Conservation (phyloP, 805 yeast species). For the Wickerhamomyces bovis region DNA sequence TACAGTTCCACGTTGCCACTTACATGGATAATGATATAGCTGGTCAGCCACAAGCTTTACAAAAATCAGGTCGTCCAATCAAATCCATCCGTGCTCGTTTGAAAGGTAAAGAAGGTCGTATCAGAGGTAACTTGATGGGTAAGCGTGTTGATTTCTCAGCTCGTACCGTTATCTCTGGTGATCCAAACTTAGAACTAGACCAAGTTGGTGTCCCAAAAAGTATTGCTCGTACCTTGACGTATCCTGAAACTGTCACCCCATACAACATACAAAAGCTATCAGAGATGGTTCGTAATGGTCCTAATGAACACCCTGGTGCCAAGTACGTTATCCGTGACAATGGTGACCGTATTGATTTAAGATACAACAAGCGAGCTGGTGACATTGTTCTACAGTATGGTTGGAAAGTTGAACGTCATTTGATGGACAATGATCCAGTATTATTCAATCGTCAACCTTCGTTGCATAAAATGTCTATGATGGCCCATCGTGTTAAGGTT, state of each 20-base stretch:
- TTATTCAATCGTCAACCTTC: constrained; percentile 99
- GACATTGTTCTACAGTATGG: constrained; percentile 97
- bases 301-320: constrained; percentile 99
- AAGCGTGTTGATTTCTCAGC: constrained; percentile 99
- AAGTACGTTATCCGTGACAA: constrained; percentile 96
- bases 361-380: constrained; percentile 97
- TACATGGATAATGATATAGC: constrained; percentile 99
- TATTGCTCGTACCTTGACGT: constrained; percentile 90
- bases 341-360: constrained; percentile 96
- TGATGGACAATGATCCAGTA: constrained; percentile 97
- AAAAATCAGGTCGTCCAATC: constrained; percentile 97
- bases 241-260: constrained; percentile 97
- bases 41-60: constrained; percentile 98
- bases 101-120: constrained; percentile 99
- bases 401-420: constrained; percentile 98
- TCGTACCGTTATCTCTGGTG: constrained; percentile 98
- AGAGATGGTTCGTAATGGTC: constrained; percentile 93
- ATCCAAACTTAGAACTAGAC: constrained; percentile 93
- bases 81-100: constrained; percentile 98
- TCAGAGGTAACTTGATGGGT: constrained; percentile 98
- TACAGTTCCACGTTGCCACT: constrained; percentile 97
- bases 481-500: constrained; percentile 97
- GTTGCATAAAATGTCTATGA: constrained; percentile 98
- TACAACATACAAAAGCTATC: constrained; percentile 92
- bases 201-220: constrained; percentile 99